Evolutionary conservation across 1,284 basidiomycete species (phyloP), one percentile per base, ranked within the genome.

Genomic region (Cryptococcus sp.): DNA sequence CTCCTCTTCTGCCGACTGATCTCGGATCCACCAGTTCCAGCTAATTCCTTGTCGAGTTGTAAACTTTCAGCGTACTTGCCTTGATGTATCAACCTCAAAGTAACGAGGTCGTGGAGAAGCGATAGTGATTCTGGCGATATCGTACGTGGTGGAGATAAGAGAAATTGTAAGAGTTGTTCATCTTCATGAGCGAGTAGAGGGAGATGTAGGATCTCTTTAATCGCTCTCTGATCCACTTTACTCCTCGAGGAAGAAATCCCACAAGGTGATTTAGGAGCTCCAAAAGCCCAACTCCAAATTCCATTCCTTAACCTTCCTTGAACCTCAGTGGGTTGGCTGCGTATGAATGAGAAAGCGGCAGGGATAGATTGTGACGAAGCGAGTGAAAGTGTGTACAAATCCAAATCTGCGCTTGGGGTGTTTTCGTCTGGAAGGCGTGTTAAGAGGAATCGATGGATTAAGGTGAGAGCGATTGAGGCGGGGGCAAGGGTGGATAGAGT

Each of bases 31-130:
- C 60, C 62, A 9, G 55, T 61, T 16, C 83, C 82, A 32, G 59
- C 75, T 48, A 67, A 60, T 53, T 69, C 77, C 52, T 81, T 81
- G 73, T 91, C 88, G 31, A 88, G 78, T 68, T 85, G 85, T 57
- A 91, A 80, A 1, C 86, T 86, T 28, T 84, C 82, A 0, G 81
- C 77, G 63, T 86, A 85, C 55, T 83, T 80, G 3, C 88, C 88
- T 5, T 79, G 79, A 64, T 89, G 86, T 28, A 91, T 82, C 3
- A 90, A 80, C 11, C 88, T 83, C 9, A 87, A 81, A 51, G 85
- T 88, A 28, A 89, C 79, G n/a, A 91, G 80, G 62, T 91, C 86
- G 68, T 90, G 88, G 0, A 91, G 72, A 11, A 83, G 76, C 2
- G 82, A 78, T 19, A 85, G 72, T 1, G 83, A 81, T 0, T 76